Evolutionary conservation across 2,329 filamentous ascomycete genomes (phyloP).

Genomic region (Scedosporium boydii): DNA sequence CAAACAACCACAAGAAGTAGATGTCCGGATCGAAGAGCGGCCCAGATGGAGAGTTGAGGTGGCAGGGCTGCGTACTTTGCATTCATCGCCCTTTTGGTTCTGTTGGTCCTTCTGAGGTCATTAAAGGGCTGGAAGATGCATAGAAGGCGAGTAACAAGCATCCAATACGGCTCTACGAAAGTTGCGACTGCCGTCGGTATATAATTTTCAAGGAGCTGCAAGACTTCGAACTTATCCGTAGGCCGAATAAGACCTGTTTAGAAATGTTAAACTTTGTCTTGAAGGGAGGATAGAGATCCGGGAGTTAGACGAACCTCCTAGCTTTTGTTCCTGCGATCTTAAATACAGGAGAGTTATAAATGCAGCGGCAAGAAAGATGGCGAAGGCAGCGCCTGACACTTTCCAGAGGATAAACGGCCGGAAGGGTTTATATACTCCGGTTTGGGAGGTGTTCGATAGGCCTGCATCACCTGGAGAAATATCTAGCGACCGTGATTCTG

Average conservation of each 20-base stretch:
- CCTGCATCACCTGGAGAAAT: not conserved
- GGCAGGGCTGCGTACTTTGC: conserved; percentile 43
- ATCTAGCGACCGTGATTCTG: no score
- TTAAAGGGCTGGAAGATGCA: conserved; percentile 47
- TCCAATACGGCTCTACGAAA: conserved; percentile 46
- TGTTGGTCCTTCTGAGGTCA: conserved; percentile 28
- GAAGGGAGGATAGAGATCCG: not conserved
- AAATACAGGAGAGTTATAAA: conserved; percentile 14
- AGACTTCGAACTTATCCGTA: conserved; percentile 20
- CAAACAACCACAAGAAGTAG: conserved; percentile 37
- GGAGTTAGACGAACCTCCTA: conserved; percentile 13
- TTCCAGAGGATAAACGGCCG: conserved; percentile 13
- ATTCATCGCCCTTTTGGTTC: conserved; percentile 26
- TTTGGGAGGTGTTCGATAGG: not conserved
- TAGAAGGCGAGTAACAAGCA: conserved; percentile 40
- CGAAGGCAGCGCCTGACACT: conserved; percentile 12
- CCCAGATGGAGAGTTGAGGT: conserved; percentile 38
- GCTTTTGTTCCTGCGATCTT: conserved; percentile 12
- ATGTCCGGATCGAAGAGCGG: conserved; percentile 34
- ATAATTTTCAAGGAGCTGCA: conserved; percentile 34
- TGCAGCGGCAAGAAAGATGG: conserved; percentile 7
- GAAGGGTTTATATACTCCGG: conserved; percentile 12
- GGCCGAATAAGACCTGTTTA: conserved; percentile 21
- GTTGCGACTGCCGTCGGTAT: conserved; percentile 46
- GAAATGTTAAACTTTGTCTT: not conserved